A percentile compares a stretch with the other conserved stretches of the same genome.
Conservation (phyloP, 495 filamentous ascomycete genomes). For the Neurospora sp. region DNA sequence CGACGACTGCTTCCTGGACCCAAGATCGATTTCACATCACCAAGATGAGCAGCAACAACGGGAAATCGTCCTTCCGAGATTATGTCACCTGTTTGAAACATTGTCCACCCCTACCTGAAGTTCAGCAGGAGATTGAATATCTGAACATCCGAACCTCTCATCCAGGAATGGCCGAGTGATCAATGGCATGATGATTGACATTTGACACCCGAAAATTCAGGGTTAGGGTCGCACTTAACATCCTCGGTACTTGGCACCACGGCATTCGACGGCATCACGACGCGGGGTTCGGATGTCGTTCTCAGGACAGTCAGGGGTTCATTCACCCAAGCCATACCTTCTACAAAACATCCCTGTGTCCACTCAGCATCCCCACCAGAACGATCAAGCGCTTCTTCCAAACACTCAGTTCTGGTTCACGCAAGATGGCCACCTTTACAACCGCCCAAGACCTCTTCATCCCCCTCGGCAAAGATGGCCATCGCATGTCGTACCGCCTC, state of each 20-base stretch:
- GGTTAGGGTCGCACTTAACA: neutral
- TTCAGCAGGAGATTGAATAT: neutral
- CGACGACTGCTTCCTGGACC: neutral
- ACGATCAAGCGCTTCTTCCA: no score
- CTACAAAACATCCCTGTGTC: no score
- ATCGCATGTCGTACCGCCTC: slow-evolving; percentile 11
- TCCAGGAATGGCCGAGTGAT: neutral
- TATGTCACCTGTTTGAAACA: no score
- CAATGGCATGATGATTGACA: neutral
- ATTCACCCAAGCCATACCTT: neutral
- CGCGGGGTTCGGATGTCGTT: neutral
- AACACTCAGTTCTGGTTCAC: no score
- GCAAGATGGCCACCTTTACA: neutral
- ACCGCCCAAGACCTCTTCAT: neutral
- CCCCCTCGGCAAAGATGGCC: neutral
- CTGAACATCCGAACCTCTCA: neutral
- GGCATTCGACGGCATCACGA: neutral
- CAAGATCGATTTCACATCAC: neutral
- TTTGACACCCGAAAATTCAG: neutral
- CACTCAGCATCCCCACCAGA: no score
- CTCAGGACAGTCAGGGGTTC: neutral
- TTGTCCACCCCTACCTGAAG: neutral
- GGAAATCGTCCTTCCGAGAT: neutral
- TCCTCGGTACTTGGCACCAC: neutral
- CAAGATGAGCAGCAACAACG: neutral